Evolutionary conservation across 2,329 filamentous ascomycete species (phyloP).

Genomic region (Colletotrichum cereale): DNA sequence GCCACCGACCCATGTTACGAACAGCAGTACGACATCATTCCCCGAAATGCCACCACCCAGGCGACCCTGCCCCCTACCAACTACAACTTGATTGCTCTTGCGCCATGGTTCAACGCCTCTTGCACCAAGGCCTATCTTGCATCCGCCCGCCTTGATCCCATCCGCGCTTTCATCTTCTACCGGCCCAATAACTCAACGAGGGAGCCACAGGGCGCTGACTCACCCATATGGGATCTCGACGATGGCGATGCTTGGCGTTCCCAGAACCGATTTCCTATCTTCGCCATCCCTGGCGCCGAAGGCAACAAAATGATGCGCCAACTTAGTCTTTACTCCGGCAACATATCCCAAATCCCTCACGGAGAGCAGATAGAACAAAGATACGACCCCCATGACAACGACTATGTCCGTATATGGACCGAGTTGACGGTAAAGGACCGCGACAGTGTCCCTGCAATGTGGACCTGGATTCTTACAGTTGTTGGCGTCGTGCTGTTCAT

Average conservation of each 20-base stretch:
- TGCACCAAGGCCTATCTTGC: slow-evolving; percentile 82
- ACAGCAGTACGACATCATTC: slow-evolving; percentile 74
- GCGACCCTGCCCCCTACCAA: slow-evolving; percentile 76
- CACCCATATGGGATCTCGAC: slow-evolving; percentile 76
- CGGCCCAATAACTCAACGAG: slow-evolving; percentile 66
- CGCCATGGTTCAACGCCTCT: slow-evolving; percentile 82
- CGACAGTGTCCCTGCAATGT: slow-evolving; percentile 76
- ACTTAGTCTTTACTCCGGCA: slow-evolving; percentile 82
- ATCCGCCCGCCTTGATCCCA: slow-evolving; percentile 67
- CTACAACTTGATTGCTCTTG: slow-evolving; percentile 83
- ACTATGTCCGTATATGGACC: slow-evolving; percentile 73
- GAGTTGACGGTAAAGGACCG: slow-evolving; percentile 62
- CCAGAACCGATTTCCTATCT: slow-evolving; percentile 82
- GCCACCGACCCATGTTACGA: slow-evolving; percentile 71
- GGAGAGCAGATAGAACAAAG: slow-evolving; percentile 67
- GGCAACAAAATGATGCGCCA: slow-evolving; percentile 78
- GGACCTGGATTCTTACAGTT: slow-evolving; percentile 82
- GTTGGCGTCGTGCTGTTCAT: slow-evolving; percentile 78
- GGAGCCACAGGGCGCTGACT: slow-evolving; percentile 74
- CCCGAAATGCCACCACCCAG: slow-evolving; percentile 79
- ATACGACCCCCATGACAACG: slow-evolving; percentile 67
- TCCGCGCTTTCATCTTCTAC: slow-evolving; percentile 75
- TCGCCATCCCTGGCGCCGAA: slow-evolving; percentile 78
- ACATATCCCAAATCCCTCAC: slow-evolving; percentile 72
- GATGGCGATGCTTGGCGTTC: slow-evolving; percentile 79